Evolutionary conservation across 768 basidiomycete species (phyloP).

Genomic region (Pholiota molesta): DNA sequence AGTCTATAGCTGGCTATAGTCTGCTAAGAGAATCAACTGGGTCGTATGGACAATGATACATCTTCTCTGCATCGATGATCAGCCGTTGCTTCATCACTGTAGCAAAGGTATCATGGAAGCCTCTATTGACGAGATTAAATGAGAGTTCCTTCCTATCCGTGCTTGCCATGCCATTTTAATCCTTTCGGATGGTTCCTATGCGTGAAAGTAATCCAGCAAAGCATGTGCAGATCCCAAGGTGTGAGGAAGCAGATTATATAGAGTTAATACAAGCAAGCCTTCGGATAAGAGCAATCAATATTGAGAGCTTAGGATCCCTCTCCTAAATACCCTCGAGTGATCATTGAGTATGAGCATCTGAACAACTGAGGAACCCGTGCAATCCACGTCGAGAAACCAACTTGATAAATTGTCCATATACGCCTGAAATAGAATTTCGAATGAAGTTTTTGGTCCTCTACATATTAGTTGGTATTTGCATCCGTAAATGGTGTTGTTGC

Average conservation of each 20-base stretch:
- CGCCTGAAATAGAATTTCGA: neutral
- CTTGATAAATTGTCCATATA: no score
- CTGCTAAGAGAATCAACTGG: neutral
- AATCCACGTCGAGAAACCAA: no score
- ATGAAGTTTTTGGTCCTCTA: neutral
- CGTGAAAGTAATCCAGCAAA: neutral
- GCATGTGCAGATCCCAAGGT: neutral
- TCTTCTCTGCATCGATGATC: neutral
- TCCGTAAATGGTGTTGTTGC: constrained; percentile 51
- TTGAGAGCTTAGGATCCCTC: no score
- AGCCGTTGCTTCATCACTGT: neutral
- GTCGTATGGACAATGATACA: neutral
- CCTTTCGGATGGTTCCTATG: neutral
- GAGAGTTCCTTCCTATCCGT: neutral
- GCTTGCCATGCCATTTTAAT: neutral
- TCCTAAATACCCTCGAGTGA: no score
- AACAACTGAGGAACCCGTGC: no score
- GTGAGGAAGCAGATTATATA: no score
- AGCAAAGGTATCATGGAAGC: neutral
- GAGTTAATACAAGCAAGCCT: no score
- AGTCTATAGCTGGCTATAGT: no score
- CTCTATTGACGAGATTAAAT: neutral
- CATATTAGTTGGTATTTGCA: neutral
- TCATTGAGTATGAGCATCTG: no score
- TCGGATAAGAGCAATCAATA: no score